These are phyloP conservation scores for Cyclotella choctawhatcheeana DNA, from an alignment of 108 stramenopile genomes.

Conservation along the genomic window DNA sequence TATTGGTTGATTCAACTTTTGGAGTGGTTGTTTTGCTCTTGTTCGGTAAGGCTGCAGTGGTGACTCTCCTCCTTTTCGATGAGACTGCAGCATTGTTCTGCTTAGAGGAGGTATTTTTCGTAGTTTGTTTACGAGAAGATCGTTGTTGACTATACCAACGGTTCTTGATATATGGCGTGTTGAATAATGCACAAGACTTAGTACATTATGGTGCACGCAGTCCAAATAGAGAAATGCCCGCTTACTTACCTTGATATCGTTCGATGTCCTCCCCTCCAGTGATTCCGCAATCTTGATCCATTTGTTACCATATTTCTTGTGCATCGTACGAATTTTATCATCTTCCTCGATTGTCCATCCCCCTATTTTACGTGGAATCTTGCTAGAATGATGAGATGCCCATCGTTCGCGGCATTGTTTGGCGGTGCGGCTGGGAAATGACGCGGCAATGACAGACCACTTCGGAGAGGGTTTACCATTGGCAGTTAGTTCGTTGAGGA, in stretches of 20 bases:
- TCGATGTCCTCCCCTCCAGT: background rate
- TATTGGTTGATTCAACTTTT: background rate
- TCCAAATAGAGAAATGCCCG: background rate
- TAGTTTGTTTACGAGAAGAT: slow-evolving; percentile 1
- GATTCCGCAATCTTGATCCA: background rate
- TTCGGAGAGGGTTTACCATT: background rate
- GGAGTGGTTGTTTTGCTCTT: background rate
- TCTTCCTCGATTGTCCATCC: background rate
- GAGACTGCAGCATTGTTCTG: no score
- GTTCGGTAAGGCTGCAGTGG: no score
- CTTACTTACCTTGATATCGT: slow-evolving; percentile 2
- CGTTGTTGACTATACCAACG: slow-evolving; percentile 1
- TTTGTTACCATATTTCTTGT: background rate
- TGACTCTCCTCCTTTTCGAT: no score
- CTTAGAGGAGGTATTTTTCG: background rate
- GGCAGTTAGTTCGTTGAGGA: background rate
- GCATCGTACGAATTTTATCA: background rate
- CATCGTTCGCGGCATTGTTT: slow-evolving; percentile 11
- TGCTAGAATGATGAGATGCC: background rate
- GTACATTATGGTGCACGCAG: background rate
- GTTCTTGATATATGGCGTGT: background rate
- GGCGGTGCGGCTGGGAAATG: background rate
- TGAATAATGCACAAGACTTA: background rate
- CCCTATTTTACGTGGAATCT: background rate
- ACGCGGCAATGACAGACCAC: background rate